These are phyloP conservation scores for Fusarium nurragi DNA, from an alignment of 2,329 filamentous ascomycete genomes.

Conservation along the genomic window DNA sequence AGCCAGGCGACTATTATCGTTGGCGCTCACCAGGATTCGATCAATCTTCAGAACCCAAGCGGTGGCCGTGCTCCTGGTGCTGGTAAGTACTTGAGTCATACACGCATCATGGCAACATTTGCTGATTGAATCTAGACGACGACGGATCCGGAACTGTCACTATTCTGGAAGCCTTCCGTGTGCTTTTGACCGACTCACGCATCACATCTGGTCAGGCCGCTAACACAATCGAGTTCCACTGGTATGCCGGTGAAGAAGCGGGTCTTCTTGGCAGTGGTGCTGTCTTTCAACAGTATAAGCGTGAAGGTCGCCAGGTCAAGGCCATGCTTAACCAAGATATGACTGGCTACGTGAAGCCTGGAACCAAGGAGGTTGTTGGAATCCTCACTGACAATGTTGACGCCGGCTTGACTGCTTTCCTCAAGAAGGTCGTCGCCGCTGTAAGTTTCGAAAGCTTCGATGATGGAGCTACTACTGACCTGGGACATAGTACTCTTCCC, in stretches of 20 bases:
- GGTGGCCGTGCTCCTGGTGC: conserved; percentile 35
- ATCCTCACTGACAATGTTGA: conserved; percentile 55
- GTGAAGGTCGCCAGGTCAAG: conserved; percentile 48
- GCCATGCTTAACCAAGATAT: conserved; percentile 58
- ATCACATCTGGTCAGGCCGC: conserved; percentile 68
- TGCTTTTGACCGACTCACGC: conserved; percentile 71
- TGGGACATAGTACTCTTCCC: conserved; percentile 44
- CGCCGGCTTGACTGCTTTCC: conserved; percentile 48
- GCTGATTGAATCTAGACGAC: conserved; percentile 29
- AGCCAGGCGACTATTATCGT: conserved; percentile 78
- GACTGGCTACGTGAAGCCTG: conserved; percentile 52
- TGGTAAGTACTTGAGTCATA: conserved; percentile 16
- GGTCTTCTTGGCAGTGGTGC: conserved; percentile 78
- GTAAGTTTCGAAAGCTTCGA: neutral
- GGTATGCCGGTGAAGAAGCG: conserved; percentile 85
- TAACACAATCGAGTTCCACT: conserved; percentile 87
- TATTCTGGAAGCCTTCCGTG: conserved; percentile 79
- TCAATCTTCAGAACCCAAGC: conserved; percentile 60
- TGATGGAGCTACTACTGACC: fast-evolving
- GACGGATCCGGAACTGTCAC: conserved; percentile 60
- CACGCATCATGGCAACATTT: fast-evolving
- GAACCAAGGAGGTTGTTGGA: conserved; percentile 47
- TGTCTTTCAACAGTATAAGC: conserved; percentile 53
- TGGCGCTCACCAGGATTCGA: conserved; percentile 82
- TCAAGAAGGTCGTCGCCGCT: conserved; percentile 50